Base-by-base conservation (phyloP, 768 basidiomycete species). In the Russula sp. region DNA sequence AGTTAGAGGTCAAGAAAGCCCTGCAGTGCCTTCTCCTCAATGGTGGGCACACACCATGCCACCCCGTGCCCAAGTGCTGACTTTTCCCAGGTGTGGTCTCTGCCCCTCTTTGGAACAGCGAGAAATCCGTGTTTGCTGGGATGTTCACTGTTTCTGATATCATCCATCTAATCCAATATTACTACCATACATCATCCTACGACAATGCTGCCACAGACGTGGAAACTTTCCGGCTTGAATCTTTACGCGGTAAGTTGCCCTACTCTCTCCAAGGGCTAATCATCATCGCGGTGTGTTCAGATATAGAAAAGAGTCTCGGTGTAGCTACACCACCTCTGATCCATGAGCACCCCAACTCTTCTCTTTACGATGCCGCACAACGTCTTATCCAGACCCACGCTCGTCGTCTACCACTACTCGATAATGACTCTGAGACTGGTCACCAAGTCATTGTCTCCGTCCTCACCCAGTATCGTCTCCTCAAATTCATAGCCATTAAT, bases 131-230 rank as follows among this genome's bases (percentile, higher is more conserved):
- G 45, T 99, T 99, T 70, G 92, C 93, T 9, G 97, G 97, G 63
- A 98, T 99, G 96, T 88, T 99, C 70, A 99, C 97, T 9, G 93
- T 98, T n/a, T 83, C 93, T 60, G 97, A 99, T 74, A 94, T 99
- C 73, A 98, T 99, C 60, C 97, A 99, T 73, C 85, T 99, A 66
- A 98, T 99, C 66, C 97, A 99, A 70, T 97, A 95, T 76, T 99
- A 98, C 74, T 97, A 98, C 74, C 85, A 87, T 50, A 91, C 88
- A 13, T 77, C 82, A 2, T 86, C 89, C 36, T 86, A 86, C 72
- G 93, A 93, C 68, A 85, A 83, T 56, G 95, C 93, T 6, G 83
- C 87, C 0, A 82, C 86, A 11, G 94, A 98, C 68, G 96, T 98
- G 3, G 96, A 98, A 71, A 88, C 84, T 0, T 93, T 99, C 72